Conservation (phyloP, 2,329 filamentous ascomycete genomes). For the Penicillium sp. region DNA sequence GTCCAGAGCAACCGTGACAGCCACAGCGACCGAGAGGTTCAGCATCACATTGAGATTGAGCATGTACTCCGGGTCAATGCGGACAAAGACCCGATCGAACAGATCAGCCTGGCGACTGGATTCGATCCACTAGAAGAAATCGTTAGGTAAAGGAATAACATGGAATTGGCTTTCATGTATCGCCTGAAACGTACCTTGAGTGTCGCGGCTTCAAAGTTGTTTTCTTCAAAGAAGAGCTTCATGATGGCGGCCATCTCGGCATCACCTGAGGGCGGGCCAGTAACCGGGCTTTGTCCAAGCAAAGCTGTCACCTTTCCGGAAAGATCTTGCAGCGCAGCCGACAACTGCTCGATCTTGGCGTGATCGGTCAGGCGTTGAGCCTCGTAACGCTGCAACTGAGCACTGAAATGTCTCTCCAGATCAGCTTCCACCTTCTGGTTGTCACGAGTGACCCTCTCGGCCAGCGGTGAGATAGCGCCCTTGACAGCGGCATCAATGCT, state of each 20-base stretch:
- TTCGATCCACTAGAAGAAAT: conserved; percentile 51
- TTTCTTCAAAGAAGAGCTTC: conserved; percentile 32
- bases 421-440: conserved; percentile 63
- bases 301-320: conserved; percentile 49
- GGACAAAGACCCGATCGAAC: conserved; percentile 58
- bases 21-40: conserved; percentile 55
- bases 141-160: conserved; percentile 17
- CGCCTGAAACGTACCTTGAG: conserved; percentile 34
- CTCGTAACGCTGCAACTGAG: conserved; percentile 49
- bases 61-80: conserved; percentile 52
- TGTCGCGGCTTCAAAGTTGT: conserved; percentile 41
- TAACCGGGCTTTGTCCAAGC: conserved; percentile 35
- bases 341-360: conserved; percentile 57
- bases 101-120: conserved; percentile 53
- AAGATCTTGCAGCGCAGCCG: conserved; percentile 46
- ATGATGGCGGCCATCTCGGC: conserved; percentile 39
- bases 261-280: conserved; percentile 29
- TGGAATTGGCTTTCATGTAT: neutral
- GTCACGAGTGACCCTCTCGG: conserved; percentile 60
- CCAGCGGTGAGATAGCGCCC: conserved; percentile 58
- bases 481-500: conserved; percentile 63
- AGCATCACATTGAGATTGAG: conserved; percentile 52
- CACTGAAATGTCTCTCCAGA: conserved; percentile 56
- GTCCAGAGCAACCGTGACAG: conserved; percentile 53
- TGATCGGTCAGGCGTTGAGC: conserved; percentile 48